Conservation (phyloP, 2,329 filamentous ascomycete genomes). For the Teratosphaeria destructans region DNA sequence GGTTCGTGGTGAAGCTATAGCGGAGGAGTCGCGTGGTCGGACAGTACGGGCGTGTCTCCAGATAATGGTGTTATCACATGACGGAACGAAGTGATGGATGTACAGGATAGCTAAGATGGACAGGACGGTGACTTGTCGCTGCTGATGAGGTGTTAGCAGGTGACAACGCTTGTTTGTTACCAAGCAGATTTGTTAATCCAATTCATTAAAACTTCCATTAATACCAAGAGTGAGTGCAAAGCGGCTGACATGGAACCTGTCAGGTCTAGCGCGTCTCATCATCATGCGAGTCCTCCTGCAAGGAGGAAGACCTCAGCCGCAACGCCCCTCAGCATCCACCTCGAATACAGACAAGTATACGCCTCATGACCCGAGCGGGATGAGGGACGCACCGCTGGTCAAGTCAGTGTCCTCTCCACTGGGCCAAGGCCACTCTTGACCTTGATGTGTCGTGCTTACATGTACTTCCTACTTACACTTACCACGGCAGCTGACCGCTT, state of each 20-base stretch:
- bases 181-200: too few species aligned
- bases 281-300: background rate
- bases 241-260: too few species aligned
- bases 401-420: background rate
- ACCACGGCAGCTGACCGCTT: background rate
- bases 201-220: too few species aligned
- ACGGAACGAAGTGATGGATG: background rate
- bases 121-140: too few species aligned
- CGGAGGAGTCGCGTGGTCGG: background rate
- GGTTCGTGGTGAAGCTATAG: background rate
- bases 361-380: background rate
- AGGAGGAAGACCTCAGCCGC: background rate
- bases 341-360: background rate
- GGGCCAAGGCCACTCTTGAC: background rate
- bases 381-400: background rate
- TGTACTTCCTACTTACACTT: background rate
- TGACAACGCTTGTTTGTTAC: too few species aligned
- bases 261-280: too few species aligned
- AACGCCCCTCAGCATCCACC: background rate
- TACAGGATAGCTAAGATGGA: too few species aligned
- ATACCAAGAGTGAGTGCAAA: too few species aligned
- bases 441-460: background rate
- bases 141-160: too few species aligned
- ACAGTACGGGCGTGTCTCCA: background rate
- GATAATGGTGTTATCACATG: background rate